These are phyloP conservation scores for Chaetothyriales sp. DNA, from an alignment of 2,329 filamentous ascomycete genomes.

Conservation along the genomic window DNA sequence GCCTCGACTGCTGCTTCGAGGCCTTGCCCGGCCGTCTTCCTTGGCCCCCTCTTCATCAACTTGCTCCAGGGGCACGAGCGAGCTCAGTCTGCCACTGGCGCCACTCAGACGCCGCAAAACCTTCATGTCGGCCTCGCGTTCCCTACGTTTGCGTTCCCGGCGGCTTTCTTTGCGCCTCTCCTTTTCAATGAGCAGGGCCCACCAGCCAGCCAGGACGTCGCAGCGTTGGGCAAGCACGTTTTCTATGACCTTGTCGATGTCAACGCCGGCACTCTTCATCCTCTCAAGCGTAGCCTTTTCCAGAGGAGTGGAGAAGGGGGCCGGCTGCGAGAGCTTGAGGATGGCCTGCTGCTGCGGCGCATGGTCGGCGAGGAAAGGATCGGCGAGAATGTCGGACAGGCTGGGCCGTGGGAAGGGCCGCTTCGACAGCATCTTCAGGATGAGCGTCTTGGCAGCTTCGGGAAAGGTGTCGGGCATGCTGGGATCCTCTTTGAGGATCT, in stretches of 20 bases:
- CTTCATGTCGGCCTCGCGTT: conserved; percentile 68
- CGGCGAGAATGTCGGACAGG: conserved; percentile 68
- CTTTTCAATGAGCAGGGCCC: conserved; percentile 85
- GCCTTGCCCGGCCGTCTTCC: conserved; percentile 36
- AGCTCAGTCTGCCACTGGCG: conserved; percentile 72
- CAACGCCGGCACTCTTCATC: conserved; percentile 85
- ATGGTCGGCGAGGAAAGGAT: conserved; percentile 77
- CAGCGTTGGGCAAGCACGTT: conserved; percentile 82
- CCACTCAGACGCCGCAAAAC: conserved; percentile 70
- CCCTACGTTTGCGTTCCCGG: conserved; percentile 66
- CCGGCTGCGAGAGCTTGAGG: conserved; percentile 61
- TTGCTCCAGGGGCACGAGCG: conserved; percentile 61
- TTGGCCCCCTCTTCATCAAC: conserved; percentile 59
- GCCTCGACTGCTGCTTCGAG: conserved; percentile 43
- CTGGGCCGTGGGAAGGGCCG: conserved; percentile 68
- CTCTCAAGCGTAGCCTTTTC: conserved; percentile 85
- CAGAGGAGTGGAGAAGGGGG: conserved; percentile 69
- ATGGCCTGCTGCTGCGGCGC: conserved; percentile 81
- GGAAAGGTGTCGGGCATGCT: conserved; percentile 69
- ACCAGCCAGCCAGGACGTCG: conserved; percentile 86
- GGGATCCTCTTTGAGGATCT: conserved; percentile 74
- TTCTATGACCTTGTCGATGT: conserved; percentile 87
- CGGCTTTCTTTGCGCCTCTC: conserved; percentile 74
- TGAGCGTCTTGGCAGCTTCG: conserved; percentile 58
- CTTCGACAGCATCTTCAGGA: conserved; percentile 75